phyloP scores from a whole-genome alignment of 2,329 filamentous ascomycete species.

The Fusarium piperis region DNA sequence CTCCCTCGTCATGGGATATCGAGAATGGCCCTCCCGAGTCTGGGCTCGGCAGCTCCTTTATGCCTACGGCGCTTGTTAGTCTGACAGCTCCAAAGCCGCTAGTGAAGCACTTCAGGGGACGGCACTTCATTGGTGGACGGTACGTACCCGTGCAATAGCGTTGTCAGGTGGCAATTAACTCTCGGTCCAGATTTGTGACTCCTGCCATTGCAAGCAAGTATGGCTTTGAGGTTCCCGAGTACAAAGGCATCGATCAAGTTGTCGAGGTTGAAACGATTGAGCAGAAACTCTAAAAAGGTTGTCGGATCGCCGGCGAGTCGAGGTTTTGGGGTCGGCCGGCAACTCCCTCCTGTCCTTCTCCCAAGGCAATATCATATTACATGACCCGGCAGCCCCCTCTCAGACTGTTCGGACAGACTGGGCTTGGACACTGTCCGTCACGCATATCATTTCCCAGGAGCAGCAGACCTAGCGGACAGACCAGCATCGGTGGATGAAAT shows the following conservation, averaged over 20 bases:
- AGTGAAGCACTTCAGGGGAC: conserved; percentile 82
- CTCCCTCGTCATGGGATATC: conserved; percentile 94
- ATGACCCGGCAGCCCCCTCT: conserved; percentile 65
- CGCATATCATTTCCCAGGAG: conserved; percentile 57
- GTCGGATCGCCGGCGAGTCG: conserved; percentile 1
- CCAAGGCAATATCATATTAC: conserved; percentile 47
- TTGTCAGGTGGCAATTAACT: conserved; percentile 24
- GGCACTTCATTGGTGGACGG: conserved; percentile 92
- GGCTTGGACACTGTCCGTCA: conserved; percentile 66
- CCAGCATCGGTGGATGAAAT: conserved; percentile 59
- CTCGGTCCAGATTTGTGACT: conserved; percentile 74
- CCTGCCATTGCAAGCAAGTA: conserved; percentile 85
- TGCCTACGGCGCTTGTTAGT: conserved; percentile 83
- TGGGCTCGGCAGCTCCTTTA: conserved; percentile 82
- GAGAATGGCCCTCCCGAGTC: conserved; percentile 81
- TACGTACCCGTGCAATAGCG: conserved; percentile 51
- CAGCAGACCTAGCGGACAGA: conserved; percentile 57
- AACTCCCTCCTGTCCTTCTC: conserved; percentile 12
- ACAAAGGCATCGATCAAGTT: conserved; percentile 88
- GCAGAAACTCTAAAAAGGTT: conserved; percentile 60
- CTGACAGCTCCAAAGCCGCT: conserved; percentile 94
- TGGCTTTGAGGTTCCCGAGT: conserved; percentile 81
- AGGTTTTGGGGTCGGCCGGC: conserved; percentile 7
- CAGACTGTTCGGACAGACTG: conserved; percentile 67
- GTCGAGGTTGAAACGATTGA: conserved; percentile 72